Conservation (phyloP, 176 grass and related monocot genomes). For the Ensete glaucum region DNA sequence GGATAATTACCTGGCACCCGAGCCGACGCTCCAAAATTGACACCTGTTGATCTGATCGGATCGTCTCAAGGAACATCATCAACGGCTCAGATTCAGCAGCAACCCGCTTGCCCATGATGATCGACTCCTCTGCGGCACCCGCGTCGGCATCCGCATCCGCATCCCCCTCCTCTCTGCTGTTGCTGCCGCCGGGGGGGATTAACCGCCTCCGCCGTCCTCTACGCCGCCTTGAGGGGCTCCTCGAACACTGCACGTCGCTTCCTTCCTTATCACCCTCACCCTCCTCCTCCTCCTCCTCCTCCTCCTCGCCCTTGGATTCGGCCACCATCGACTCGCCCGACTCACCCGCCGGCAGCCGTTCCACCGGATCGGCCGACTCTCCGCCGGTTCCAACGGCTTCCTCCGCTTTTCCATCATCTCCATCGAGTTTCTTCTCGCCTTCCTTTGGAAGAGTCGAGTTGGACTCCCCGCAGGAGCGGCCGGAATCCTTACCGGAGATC, state of each 20-base stretch:
- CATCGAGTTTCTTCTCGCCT: slow-evolving; percentile 5
- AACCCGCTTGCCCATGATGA: slow-evolving; percentile 7
- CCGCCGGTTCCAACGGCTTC: slow-evolving; percentile 11
- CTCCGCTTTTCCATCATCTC: neutral
- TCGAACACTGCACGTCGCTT: slow-evolving; percentile 10
- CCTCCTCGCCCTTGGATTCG: slow-evolving; percentile 40
- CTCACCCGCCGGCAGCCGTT: slow-evolving; percentile 7
- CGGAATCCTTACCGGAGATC: slow-evolving; percentile 42
- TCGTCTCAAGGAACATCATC: slow-evolving; percentile 41
- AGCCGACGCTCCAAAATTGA: slow-evolving; percentile 60
- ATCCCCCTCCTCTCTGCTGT: neutral
- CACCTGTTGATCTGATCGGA: slow-evolving; percentile 45
- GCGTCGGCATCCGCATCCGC: slow-evolving; percentile 4
- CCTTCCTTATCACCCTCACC: neutral
- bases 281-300: slow-evolving; percentile 1
- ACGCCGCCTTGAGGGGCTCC: neutral
- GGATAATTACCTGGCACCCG: slow-evolving; percentile 57
- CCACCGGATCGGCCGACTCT: neutral
- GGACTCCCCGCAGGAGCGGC: slow-evolving; percentile 71
- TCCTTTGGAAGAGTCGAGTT: slow-evolving; percentile 75
- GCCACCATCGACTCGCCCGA: slow-evolving; percentile 61
- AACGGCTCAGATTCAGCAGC: slow-evolving; percentile 41
- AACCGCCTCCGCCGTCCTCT: neutral
- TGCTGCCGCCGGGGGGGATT: neutral
- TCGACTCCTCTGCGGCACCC: slow-evolving; percentile 22